These are phyloP conservation scores for Nyssa sinensis DNA, from an alignment of 148 eudicot species.

Conservation along the genomic window DNA sequence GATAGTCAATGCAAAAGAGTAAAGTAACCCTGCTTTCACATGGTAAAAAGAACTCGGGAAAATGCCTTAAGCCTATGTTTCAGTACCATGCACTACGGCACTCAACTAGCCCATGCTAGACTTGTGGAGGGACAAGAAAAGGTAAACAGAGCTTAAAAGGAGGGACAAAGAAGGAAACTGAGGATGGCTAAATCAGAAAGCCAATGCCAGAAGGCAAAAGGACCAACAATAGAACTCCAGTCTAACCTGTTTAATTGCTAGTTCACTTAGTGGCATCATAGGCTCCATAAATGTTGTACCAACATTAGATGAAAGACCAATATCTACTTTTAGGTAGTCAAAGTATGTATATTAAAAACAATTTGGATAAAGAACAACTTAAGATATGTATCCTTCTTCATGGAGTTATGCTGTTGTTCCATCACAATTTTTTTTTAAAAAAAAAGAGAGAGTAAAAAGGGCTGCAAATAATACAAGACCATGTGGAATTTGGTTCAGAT, in stretches of 20 bases:
- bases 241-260: background rate
- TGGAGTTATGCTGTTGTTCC: background rate
- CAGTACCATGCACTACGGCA: background rate
- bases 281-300: background rate
- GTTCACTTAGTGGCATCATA: background rate
- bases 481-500: background rate
- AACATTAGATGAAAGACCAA: background rate
- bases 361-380: background rate
- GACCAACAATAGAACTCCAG: background rate
- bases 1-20: no score
- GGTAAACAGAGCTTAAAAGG: background rate
- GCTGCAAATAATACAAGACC: background rate
- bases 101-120: no score
- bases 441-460: background rate
- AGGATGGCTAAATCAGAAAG: background rate
- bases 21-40: background rate
- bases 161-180: background rate
- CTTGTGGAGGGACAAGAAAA: background rate
- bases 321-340: background rate
- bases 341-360: background rate
- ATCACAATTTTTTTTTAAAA: background rate
- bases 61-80: no score
- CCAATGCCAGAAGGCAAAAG: background rate
- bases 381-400: background rate
- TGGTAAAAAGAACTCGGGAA: background rate